Evolutionary conservation across 1,139 yeast genomes (phyloP), one percentile per base, ranked within the genome.

Genomic region (Magnusiomyces paraingens): DNA sequence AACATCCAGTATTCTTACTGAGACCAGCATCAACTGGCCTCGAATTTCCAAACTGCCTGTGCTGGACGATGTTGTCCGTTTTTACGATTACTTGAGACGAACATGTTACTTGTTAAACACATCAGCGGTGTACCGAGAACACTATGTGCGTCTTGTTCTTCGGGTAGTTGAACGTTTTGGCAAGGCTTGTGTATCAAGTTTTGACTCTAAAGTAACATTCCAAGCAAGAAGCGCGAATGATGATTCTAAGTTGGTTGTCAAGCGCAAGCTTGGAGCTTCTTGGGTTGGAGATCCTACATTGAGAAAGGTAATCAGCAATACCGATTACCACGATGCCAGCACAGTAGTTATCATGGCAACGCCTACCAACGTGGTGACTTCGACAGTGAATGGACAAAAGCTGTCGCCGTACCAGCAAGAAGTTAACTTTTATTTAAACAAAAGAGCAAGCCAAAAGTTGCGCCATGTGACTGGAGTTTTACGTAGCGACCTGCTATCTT

Each of bases 61-160:
- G 4, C 55, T 66, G 42, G 59, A 60, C 39, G 64, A 66, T 5
- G 67, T 67, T 1, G 55, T 60, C 8, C 52, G 63, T 15, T 65
- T 68, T 54, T 57, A 66, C 3, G 63, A 62, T 12, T 58, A 70
- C 48, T 53, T 70, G 2, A 58, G 61, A 10, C 61, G 64, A 44
- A 62, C 69, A 2, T 64, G 73, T 51, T 59, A 61, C 29, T 54
- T 70, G 44, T 61, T 71, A 14, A 70, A 69, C 51, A 68, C 72
- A 3, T 69, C 72, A 11, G 58, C 62, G 12, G 56, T 63, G 40
- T 70, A 63, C 53, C 63, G 74, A 22, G 70, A 70, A 47, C 68
- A 68, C 52, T 71, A 71, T 47, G 68, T 70, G 1, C 51, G 59
- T 1, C 60, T 72, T 41, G 59, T 71, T 20, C 59, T 71, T 5